These are phyloP conservation scores for Trichophyton equinum DNA, from an alignment of 2,329 filamentous ascomycete genomes.

Conservation along the genomic window DNA sequence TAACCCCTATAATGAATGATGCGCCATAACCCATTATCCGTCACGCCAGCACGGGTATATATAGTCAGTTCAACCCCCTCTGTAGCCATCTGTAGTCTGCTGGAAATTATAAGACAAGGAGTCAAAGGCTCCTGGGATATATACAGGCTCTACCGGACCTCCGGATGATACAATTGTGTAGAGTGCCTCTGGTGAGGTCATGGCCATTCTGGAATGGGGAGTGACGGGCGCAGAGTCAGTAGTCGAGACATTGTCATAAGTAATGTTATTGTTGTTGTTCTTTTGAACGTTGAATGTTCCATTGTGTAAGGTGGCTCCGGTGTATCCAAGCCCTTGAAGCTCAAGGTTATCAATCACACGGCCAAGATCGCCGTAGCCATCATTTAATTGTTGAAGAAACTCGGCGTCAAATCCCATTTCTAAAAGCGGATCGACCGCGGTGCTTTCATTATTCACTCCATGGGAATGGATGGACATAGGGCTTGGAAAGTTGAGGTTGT, in stretches of 20 bases:
- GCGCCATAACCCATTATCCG: not conserved
- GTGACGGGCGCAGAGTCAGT: not conserved
- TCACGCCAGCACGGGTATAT: not conserved
- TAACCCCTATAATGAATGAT: not conserved
- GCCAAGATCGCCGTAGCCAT: slow-evolving; percentile 24
- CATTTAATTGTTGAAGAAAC: slow-evolving; percentile 26
- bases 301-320: not conserved
- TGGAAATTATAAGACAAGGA: not conserved
- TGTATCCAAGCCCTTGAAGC: slow-evolving; percentile 10
- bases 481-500: slow-evolving; percentile 16
- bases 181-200: not conserved
- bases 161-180: not conserved
- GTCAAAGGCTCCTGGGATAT: not conserved
- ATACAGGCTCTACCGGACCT: not conserved
- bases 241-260: not conserved
- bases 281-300: not conserved
- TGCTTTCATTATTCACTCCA: slow-evolving; percentile 11
- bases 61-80: not conserved
- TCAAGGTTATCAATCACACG: slow-evolving; percentile 22
- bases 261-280: not conserved
- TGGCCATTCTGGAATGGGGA: not conserved
- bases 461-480: slow-evolving; percentile 18
- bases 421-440: slow-evolving; percentile 22
- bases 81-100: not conserved
- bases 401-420: slow-evolving; percentile 30